Conservation (phyloP, 2,329 filamentous ascomycete genomes). For the Aspergillus fumigatus region DNA sequence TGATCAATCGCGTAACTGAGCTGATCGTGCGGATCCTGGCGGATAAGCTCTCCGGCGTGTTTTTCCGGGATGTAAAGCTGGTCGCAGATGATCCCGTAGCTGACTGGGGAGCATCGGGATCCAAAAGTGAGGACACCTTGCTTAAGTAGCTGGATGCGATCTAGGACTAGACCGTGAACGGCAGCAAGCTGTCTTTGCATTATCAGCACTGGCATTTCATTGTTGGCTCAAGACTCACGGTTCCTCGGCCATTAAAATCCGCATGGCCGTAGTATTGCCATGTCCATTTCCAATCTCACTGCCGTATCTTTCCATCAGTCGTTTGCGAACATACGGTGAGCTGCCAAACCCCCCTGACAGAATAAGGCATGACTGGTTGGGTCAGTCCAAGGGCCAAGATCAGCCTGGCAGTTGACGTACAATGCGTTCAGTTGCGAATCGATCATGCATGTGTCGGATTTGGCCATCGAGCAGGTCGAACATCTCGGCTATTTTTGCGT, state of each 20-base stretch:
- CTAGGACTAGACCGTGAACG: conserved; percentile 31
- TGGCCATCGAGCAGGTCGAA: conserved; percentile 21
- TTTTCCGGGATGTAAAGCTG: conserved; percentile 25
- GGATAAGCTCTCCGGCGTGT: conserved; percentile 24
- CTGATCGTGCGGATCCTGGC: conserved; percentile 28
- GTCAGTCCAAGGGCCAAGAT: background rate
- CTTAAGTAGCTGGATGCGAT: conserved; percentile 29
- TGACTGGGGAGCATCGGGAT: conserved; percentile 29
- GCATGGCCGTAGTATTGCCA: conserved; percentile 18
- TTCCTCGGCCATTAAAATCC: conserved; percentile 29
- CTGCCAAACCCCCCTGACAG: conserved; percentile 33
- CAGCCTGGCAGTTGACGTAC: conserved; percentile 11
- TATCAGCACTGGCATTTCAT: too few relatives aligned
- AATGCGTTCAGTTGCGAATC: conserved; percentile 23
- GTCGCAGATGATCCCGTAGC: conserved; percentile 34
- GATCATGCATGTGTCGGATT: conserved; percentile 19
- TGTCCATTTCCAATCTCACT: conserved; percentile 5
- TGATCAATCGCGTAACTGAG: conserved; percentile 29
- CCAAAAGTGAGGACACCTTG: conserved; percentile 24
- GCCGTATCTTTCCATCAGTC: conserved; percentile 22
- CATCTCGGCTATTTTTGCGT: conserved; percentile 27
- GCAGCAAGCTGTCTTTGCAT: conserved; percentile 27
- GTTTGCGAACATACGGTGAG: conserved; percentile 26
- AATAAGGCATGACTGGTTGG: conserved; percentile 23
- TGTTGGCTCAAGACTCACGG: conserved; percentile 16